phyloP scores from a whole-genome alignment of 2,329 filamentous ascomycete species.

The Daldinia sp. region DNA sequence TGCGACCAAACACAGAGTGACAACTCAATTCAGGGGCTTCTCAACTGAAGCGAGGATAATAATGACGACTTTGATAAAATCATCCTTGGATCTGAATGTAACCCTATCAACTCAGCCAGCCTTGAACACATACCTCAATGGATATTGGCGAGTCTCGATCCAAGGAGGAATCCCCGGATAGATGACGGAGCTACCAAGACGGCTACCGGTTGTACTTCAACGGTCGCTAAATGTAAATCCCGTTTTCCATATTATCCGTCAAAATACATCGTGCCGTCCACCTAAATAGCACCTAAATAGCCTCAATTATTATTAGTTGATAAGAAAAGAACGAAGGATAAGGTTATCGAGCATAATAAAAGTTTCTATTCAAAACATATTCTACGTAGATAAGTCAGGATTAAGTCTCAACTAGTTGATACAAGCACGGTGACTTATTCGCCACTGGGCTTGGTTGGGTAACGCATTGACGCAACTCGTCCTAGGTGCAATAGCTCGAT shows the following conservation, averaged over 20 bases:
- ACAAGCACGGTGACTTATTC: too few relatives aligned
- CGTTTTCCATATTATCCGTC: not conserved
- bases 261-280: not conserved
- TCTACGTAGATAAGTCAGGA: not conserved
- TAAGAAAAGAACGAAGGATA: not conserved
- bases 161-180: conserved; percentile 5
- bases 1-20: not conserved
- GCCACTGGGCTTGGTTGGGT: conserved; percentile 18
- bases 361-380: not conserved
- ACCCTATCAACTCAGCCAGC: conserved; percentile 10
- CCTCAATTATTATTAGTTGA: too few relatives aligned
- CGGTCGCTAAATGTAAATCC: not conserved
- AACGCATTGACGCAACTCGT: conserved; percentile 21
- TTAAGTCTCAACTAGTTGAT: not conserved
- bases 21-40: not conserved
- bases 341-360: not conserved
- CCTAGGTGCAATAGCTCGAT: conserved; percentile 14
- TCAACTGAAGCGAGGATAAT: not conserved
- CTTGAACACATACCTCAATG: not conserved
- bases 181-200: conserved; percentile 30
- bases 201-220: conserved; percentile 14
- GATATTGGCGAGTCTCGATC: conserved; percentile 4
- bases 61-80: conserved; percentile 16
- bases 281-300: too few relatives aligned
- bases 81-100: conserved; percentile 26